phyloP scores from a whole-genome alignment of 768 basidiomycete genomes.

The Clathrus columnatus region DNA sequence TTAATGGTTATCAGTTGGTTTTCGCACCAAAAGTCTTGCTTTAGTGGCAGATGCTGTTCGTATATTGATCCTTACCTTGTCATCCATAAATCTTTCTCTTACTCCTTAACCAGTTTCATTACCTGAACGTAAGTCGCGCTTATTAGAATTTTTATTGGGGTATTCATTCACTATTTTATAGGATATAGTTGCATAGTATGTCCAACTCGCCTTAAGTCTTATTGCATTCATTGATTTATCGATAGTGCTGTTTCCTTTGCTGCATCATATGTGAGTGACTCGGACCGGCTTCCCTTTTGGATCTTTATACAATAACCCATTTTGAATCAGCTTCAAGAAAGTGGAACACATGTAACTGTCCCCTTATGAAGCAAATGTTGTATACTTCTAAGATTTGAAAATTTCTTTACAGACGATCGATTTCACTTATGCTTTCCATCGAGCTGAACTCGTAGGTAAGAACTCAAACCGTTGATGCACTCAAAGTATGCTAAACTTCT shows the following conservation, averaged over 20 bases:
- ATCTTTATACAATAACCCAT: neutral
- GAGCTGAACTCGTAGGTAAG: slow-evolving; percentile 47
- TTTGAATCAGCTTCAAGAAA: slow-evolving; percentile 32
- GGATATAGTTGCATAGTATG: slow-evolving; percentile 43
- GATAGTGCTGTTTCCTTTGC: slow-evolving; percentile 36
- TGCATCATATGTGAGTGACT: slow-evolving; percentile 34
- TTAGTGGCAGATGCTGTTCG: slow-evolving; percentile 49
- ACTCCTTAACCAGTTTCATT: slow-evolving; percentile 38
- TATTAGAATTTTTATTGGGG: no score
- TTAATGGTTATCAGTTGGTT: slow-evolving; percentile 36
- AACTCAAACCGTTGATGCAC: no score
- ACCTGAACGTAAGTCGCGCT: slow-evolving; percentile 40
- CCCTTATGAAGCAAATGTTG: neutral
- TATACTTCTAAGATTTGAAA: neutral
- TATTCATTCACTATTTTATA: no score
- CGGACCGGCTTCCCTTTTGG: neutral
- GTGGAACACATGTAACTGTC: slow-evolving; percentile 33
- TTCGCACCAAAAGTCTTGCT: slow-evolving; percentile 46
- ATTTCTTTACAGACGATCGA: slow-evolving; percentile 30
- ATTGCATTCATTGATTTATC: neutral
- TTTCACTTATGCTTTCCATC: slow-evolving; percentile 49
- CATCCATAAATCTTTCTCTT: slow-evolving; percentile 2
- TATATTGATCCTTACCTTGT: slow-evolving; percentile 10
- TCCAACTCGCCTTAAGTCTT: slow-evolving; percentile 1
- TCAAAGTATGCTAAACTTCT: slow-evolving; percentile 1